Evolutionary conservation across 345 rosid species (phyloP).

Genomic region (Combretum micranthum): DNA sequence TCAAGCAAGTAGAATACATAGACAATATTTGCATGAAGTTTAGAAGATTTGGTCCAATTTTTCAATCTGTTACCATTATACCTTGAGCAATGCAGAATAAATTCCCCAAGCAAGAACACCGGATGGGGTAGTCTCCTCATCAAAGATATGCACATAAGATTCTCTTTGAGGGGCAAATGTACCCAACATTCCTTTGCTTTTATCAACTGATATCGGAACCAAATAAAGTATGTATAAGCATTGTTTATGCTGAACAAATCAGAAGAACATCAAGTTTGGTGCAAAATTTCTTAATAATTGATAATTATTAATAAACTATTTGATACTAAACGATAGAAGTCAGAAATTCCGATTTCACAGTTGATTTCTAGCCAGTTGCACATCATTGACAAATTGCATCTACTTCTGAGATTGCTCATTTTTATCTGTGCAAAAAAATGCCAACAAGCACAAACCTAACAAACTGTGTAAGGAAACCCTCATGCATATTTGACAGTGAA

Average conservation of each 20-base stretch:
- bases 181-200: conserved; percentile 54
- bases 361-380: too few species aligned
- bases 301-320: too few species aligned
- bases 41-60: not conserved
- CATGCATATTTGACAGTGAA: too few species aligned
- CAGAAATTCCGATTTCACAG: too few species aligned
- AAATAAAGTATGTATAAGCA: not conserved
- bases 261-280: not conserved
- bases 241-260: not conserved
- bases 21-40: not conserved
- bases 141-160: conserved; percentile 36
- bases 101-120: conserved; percentile 45
- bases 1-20: not conserved
- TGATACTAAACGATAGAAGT: too few species aligned
- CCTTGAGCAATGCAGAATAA: conserved; percentile 48
- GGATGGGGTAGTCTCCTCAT: conserved; percentile 53
- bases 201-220: conserved; percentile 28
- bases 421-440: too few species aligned
- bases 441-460: too few species aligned
- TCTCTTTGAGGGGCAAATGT: conserved; percentile 52
- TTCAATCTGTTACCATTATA: not conserved
- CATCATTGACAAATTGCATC: too few species aligned
- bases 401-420: too few species aligned
- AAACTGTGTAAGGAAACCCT: too few species aligned
- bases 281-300: not conserved